Percentiles rank a stretch among this genome's conserved stretches.
Evolutionary conservation across 1,284 basidiomycete species (phyloP).

Genomic region (Polyporus tsugae): DNA sequence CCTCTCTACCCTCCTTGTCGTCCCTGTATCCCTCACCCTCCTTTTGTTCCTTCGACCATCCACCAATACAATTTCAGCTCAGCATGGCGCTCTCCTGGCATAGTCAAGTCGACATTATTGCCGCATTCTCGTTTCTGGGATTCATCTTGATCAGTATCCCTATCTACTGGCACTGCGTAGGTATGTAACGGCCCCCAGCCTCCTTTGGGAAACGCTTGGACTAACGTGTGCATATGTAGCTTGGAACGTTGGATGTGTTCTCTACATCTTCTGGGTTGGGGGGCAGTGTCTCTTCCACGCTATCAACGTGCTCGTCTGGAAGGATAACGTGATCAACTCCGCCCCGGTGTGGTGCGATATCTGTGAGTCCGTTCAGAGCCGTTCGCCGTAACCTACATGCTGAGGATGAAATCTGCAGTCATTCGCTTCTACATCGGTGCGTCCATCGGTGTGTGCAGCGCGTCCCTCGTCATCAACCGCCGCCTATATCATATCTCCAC

Average conservation of each 20-base stretch:
- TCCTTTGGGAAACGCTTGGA: slow-evolving; percentile 9
- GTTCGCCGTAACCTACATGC: background rate
- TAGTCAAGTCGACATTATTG: slow-evolving; percentile 1
- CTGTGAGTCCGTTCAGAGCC: slow-evolving; percentile 50
- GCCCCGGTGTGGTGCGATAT: slow-evolving; percentile 83
- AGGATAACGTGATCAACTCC: slow-evolving; percentile 58
- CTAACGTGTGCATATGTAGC: slow-evolving; percentile 34
- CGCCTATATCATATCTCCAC: slow-evolving; percentile 55
- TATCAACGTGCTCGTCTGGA: slow-evolving; percentile 76
- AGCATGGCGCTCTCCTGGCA: slow-evolving; percentile 1
- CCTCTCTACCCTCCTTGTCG: background rate
- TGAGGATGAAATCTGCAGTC: slow-evolving; percentile 37
- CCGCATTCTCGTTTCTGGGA: slow-evolving; percentile 21
- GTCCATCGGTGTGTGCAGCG: slow-evolving; percentile 49
- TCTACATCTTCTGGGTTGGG: slow-evolving; percentile 70
- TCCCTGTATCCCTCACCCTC: background rate
- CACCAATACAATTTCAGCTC: background rate
- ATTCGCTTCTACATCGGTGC: slow-evolving; percentile 46
- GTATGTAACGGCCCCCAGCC: too few species aligned
- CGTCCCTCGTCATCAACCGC: slow-evolving; percentile 56
- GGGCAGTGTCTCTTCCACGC: slow-evolving; percentile 60
- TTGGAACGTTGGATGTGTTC: slow-evolving; percentile 62
- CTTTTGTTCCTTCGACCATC: background rate
- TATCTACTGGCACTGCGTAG: slow-evolving; percentile 67
- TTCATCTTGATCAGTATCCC: slow-evolving; percentile 48